Conservation (phyloP, 768 basidiomycete genomes). For the Hygrocybe coccinea region DNA sequence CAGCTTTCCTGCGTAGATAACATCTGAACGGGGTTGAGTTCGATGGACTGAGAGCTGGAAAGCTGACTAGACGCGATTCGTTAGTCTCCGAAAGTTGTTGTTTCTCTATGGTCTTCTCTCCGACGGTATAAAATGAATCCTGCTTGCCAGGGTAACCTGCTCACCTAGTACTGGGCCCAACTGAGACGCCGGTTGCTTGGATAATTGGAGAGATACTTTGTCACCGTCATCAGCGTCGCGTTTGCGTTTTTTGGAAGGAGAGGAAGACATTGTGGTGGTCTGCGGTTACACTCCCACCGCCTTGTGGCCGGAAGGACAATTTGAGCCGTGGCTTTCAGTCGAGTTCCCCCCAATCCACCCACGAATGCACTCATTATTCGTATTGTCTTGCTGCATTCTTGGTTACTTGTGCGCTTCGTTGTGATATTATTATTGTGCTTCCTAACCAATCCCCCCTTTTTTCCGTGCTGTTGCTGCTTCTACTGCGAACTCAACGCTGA, state of each 20-base stretch:
- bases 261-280: constrained; percentile 34
- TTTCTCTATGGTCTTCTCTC: not conserved
- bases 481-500: too few species aligned
- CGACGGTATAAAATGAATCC: not conserved
- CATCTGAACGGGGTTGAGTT: constrained; percentile 55
- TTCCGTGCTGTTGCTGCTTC: too few species aligned
- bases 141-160: too few species aligned
- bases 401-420: too few species aligned
- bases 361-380: constrained; percentile 12
- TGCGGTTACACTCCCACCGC: constrained; percentile 10
- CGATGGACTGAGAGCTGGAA: constrained; percentile 61
- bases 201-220: constrained; percentile 10
- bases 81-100: not conserved
- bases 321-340: not conserved
- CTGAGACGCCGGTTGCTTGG: constrained; percentile 7
- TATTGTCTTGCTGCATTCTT: not conserved
- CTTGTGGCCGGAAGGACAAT: constrained; percentile 4
- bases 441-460: too few species aligned
- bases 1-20: constrained; percentile 45
- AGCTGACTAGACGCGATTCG: constrained; percentile 43
- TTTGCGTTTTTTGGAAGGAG: constrained; percentile 42
- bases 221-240: constrained; percentile 17
- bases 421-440: too few species aligned
- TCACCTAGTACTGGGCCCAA: constrained; percentile 13
- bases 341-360: not conserved